A percentile compares a stretch with the other conserved stretches of the same genome.
These are phyloP conservation scores for Phtheirospermum japonicum DNA, from an alignment of 257 asterid genomes.

Conservation along the genomic window DNA sequence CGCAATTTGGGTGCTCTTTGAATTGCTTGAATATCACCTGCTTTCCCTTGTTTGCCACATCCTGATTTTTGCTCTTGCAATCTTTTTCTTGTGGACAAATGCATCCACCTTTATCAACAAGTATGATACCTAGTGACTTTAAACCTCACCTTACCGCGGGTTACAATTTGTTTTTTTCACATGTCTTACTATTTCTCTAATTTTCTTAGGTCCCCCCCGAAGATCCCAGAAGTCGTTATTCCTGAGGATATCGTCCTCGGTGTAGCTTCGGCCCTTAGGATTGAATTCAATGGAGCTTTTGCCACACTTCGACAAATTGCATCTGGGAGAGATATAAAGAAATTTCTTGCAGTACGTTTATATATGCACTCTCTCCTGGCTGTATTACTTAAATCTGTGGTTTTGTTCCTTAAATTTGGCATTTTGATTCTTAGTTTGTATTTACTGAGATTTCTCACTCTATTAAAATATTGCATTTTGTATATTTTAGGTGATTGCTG, in stretches of 20 bases:
- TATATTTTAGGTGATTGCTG: slow-evolving; percentile 56
- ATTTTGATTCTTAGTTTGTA: background rate
- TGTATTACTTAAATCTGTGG: background rate
- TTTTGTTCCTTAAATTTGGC: background rate
- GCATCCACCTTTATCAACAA: slow-evolving; percentile 76
- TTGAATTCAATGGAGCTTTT: slow-evolving; percentile 69
- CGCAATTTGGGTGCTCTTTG: slow-evolving; percentile 85
- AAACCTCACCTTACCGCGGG: background rate
- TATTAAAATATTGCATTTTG: slow-evolving; percentile 51
- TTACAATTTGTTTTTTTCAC: background rate
- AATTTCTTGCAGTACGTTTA: slow-evolving; percentile 68
- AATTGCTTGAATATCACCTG: slow-evolving; percentile 82
- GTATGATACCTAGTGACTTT: slow-evolving; percentile 35
- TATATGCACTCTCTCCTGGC: background rate
- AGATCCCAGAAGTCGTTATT: slow-evolving; percentile 63
- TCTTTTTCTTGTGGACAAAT: slow-evolving; percentile 81
- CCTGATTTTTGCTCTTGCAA: slow-evolving; percentile 62
- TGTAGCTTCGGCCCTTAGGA: slow-evolving; percentile 73
- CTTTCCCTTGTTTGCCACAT: slow-evolving; percentile 84
- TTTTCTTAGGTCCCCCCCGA: slow-evolving; percentile 68
- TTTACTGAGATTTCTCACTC: background rate
- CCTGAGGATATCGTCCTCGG: slow-evolving; percentile 74
- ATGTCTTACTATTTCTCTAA: slow-evolving; percentile 14
- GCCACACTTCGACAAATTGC: slow-evolving; percentile 67
- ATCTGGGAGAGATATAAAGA: slow-evolving; percentile 76